Evolutionary conservation across 495 filamentous ascomycete species (phyloP), one percentile per base, ranked within the genome.

Genomic region (Penicillium longicatenatum): DNA sequence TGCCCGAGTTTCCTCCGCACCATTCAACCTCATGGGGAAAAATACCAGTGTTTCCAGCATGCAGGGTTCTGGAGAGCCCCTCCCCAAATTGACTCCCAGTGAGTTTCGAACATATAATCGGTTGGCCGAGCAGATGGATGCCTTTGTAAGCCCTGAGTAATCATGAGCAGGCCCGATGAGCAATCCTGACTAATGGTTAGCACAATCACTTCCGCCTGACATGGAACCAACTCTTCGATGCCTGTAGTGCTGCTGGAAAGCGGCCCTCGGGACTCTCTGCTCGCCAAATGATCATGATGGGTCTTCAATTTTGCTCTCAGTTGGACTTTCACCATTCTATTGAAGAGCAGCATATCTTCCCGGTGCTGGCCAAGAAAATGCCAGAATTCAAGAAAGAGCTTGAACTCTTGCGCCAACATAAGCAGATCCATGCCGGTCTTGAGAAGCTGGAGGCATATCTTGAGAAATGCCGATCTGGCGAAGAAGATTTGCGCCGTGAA

Each of bases 341-440:
- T 61, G 92, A 97, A 70, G 93, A 97, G 69, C 76, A 78, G 21
- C 85, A 92, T 63, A 78, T 97, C 39, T 94, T 94, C 70, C 92
- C 92, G 16, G 57, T 87, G 4, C 80, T 97, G 11, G 91, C 88
- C 21, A 73, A 70, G 46, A 86, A 83, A 60, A 96, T 96, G 92
- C 89, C 93, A 8, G 86, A 87, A 50, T 97, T 96, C 66, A 73
- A 71, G 24, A 77, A 81, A 37, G 82, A 86, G 26, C 73, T 84
- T 20, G 82, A 90, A 68, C 69, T 96, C 41, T 65, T 93, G 44
- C 77, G 72, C n/a, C 92, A 97, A 74, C 93, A 97, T 65, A 78
- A 79, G 58, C 72, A 84, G 69, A 97, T 97, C 44, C 93, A 97
- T 70, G 72, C 75, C 2, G 93, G 92, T 3, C 78, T 96, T 69